Base-by-base conservation (phyloP, 306 rosid species). In the Cicer judaicum region DNA sequence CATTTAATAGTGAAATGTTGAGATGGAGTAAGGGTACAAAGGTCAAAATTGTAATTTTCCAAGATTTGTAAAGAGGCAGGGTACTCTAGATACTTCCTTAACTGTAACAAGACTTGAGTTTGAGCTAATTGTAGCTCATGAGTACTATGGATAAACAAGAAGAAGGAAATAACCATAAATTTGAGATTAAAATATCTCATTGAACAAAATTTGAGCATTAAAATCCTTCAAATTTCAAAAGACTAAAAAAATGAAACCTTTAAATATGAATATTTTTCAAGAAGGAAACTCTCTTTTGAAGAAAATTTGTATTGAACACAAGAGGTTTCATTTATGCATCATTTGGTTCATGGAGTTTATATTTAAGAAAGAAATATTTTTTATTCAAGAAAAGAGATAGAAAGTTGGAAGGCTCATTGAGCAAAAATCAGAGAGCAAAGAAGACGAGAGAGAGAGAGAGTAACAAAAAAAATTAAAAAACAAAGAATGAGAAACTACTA, bases 41-140 rank as follows among this genome's bases (percentile, higher is more conserved):
- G 70, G 81, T 91, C 89, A 10, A 70, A 84, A 68, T 54, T 0
- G 84, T 80, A 86, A 84, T 74, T 84, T 72, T 79, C 82, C 89
- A 83, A 85, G 13, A 64, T 49, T 77, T 73, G 84, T 80, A 91
- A 79, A 3, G 91, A 78, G 39, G 86, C 14, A 75, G 97, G 97
- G 78, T 80, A 80, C 84, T 91, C 94, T 61, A 93, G 84, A 59
- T 89, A 79, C 80, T 80, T 91, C 83, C 88, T 89, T 56, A 93
- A 75, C 76, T 86, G 98, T 70, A 81, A 18, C 14, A 93, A 77
- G 59, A 83, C 87, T 79, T 76, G 87, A 15, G 81, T 80, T 75
- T 91, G 94, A 64, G 92, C 82, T 21, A 78, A 68, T 70, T 86
- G 92, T 5, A 85, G 77, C 74, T 84, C 88, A 79, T 89, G 83